Percentiles rank a stretch among this genome's conserved stretches.
phyloP scores from a whole-genome alignment of 1,284 basidiomycete species.

The Sporisorium sorghi region DNA sequence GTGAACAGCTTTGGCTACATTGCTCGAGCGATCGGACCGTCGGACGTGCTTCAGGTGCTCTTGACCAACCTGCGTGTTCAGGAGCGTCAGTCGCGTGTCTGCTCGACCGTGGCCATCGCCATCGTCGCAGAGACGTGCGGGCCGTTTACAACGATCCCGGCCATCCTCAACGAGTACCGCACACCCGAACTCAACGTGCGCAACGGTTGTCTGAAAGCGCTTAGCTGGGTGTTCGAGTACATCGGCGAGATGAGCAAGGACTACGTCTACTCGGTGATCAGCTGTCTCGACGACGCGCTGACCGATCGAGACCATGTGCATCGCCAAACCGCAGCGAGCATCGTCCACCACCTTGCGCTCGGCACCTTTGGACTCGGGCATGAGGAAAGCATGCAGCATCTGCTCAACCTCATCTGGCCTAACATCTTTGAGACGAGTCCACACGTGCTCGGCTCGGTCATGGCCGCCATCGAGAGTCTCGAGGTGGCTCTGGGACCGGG shows the following conservation, averaged over 20 bases:
- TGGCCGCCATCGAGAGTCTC: conserved; percentile 89
- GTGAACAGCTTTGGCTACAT: conserved; percentile 99
- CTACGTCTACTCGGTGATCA: conserved; percentile 96
- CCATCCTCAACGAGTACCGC: conserved; percentile 97
- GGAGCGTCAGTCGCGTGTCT: conserved; percentile 98
- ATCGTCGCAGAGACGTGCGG: conserved; percentile 89
- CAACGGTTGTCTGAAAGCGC: conserved; percentile 98
- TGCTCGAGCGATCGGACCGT: conserved; percentile 97
- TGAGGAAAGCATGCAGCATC: conserved; percentile 95
- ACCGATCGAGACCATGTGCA: conserved; percentile 98
- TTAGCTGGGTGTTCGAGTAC: conserved; percentile 99
- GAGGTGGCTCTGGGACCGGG: conserved; percentile 94
- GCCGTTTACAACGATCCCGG: conserved; percentile 98
- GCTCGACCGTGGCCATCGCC: conserved; percentile 95
- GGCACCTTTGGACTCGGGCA: conserved; percentile 96
- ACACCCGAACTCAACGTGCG: conserved; percentile 95
- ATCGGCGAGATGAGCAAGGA: conserved; percentile 99
- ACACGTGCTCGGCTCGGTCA: conserved; percentile 89
- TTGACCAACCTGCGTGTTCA: conserved; percentile 97
- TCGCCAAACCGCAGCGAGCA: conserved; percentile 97
- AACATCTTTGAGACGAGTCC: conserved; percentile 98
- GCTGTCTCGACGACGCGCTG: conserved; percentile 95
- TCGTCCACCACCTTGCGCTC: conserved; percentile 96
- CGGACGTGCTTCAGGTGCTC: conserved; percentile 95
- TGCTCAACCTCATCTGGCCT: conserved; percentile 99